Conservation (phyloP, 148 eudicot genomes). For the Chenopodium album region DNA sequence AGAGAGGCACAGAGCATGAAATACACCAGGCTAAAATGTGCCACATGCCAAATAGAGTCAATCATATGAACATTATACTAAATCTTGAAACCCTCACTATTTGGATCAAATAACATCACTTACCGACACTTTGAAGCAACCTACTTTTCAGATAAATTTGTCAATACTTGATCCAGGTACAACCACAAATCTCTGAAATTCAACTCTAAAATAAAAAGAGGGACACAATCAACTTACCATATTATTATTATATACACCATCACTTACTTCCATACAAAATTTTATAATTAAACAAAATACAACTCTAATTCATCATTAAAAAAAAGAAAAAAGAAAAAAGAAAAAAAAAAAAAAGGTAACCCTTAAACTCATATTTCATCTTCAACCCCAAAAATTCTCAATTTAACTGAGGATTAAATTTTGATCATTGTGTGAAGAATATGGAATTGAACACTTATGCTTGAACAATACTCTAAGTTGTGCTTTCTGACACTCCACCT, state of each 20-base stretch:
- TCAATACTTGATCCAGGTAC: neutral
- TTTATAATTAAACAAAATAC: neutral
- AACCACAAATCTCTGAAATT: neutral
- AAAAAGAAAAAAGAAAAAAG: neutral
- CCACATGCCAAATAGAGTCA: neutral
- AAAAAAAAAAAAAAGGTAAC: neutral
- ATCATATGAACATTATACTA: neutral
- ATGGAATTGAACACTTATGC: slow-evolving; percentile 42
- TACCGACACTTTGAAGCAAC: neutral
- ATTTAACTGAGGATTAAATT: slow-evolving; percentile 34
- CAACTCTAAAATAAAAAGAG: neutral
- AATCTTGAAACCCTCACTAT: neutral
- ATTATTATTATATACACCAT: slow-evolving; percentile 2
- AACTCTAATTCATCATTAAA: neutral
- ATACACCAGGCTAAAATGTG: neutral
- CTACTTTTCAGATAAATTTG: neutral
- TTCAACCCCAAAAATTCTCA: neutral
- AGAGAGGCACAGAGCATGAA: neutral
- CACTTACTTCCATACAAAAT: neutral
- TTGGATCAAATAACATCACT: neutral
- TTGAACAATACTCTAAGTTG: slow-evolving; percentile 59
- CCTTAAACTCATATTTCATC: neutral
- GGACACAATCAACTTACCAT: neutral
- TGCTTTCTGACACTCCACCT: slow-evolving; percentile 72
- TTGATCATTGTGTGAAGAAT: slow-evolving; percentile 20